A percentile compares a stretch with the other conserved stretches of the same genome.
Conservation (phyloP, 1,284 basidiomycete species). For the Gomphus bonarii region DNA sequence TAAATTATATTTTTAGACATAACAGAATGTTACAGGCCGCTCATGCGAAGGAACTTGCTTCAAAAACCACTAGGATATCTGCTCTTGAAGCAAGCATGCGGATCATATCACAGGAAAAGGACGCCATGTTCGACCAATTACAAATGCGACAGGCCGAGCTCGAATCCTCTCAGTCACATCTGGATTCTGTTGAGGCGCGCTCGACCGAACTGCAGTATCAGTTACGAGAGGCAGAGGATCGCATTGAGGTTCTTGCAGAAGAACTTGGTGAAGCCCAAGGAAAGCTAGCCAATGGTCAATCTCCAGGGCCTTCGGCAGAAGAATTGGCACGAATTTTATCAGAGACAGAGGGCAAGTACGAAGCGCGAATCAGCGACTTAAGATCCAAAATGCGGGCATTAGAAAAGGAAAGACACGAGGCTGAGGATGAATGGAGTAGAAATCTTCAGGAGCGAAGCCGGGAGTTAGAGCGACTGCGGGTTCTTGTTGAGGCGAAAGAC, state of each 20-base stretch:
- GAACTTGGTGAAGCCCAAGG: conserved; percentile 57
- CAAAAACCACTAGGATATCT: conserved; percentile 53
- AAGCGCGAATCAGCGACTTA: conserved; percentile 63
- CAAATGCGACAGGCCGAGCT: conserved; percentile 81
- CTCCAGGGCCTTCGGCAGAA: conserved; percentile 37
- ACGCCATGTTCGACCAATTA: conserved; percentile 70
- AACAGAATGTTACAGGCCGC: conserved; percentile 38
- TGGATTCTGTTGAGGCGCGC: conserved; percentile 65
- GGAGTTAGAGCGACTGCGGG: conserved; percentile 68
- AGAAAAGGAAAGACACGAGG: conserved; percentile 69
- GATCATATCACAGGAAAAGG: conserved; percentile 62
- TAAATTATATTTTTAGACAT: neutral
- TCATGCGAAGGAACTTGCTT: conserved; percentile 57
- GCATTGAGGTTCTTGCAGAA: conserved; percentile 57
- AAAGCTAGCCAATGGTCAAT: conserved; percentile 38
- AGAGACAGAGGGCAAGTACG: conserved; percentile 67
- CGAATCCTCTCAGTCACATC: conserved; percentile 67
- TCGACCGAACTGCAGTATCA: conserved; percentile 81
- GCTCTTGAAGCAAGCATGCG: conserved; percentile 62
- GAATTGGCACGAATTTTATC: conserved; percentile 73
- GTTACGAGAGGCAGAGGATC: conserved; percentile 68
- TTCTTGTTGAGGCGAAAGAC: conserved; percentile 40
- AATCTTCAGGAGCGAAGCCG: conserved; percentile 66
- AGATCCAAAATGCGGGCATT: conserved; percentile 41
- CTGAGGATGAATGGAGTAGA: conserved; percentile 77